Evolutionary conservation across 2,329 filamentous ascomycete species (phyloP).

Genomic region (Aspergillus flavus): DNA sequence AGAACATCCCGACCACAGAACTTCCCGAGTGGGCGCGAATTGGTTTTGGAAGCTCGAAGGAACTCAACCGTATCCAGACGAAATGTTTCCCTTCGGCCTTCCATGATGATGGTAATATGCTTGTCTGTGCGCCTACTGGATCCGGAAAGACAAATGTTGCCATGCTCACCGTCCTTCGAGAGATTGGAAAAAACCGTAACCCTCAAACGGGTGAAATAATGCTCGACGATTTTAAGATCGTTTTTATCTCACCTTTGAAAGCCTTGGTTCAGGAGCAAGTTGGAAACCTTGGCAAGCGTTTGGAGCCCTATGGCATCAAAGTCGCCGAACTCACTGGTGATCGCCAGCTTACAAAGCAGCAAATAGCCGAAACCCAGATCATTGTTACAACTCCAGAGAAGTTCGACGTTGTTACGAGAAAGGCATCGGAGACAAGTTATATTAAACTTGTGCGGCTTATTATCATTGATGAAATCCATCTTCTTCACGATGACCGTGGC

Average conservation of each 20-base stretch:
- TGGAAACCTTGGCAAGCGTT: slow-evolving; percentile 89
- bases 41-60: slow-evolving; percentile 83
- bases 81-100: slow-evolving; percentile 92
- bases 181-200: slow-evolving; percentile 94
- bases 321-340: slow-evolving; percentile 97
- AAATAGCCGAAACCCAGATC: slow-evolving; percentile 96
- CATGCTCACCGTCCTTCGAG: slow-evolving; percentile 93
- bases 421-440: slow-evolving; percentile 94
- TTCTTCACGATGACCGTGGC: slow-evolving; percentile 95
- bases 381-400: slow-evolving; percentile 99
- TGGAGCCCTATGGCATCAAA: slow-evolving; percentile 87
- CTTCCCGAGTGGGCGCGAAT: slow-evolving; percentile 89
- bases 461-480: slow-evolving; percentile 97
- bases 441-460: slow-evolving; percentile 95
- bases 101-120: slow-evolving; percentile 92
- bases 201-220: slow-evolving; percentile 89
- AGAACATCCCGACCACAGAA: slow-evolving; percentile 79
- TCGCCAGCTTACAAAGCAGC: slow-evolving; percentile 95
- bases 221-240: slow-evolving; percentile 95
- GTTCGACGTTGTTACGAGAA: slow-evolving; percentile 98
- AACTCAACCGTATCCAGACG: slow-evolving; percentile 93
- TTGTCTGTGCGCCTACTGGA: slow-evolving; percentile 94
- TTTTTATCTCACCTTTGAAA: slow-evolving; percentile 95
- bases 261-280: slow-evolving; percentile 97
- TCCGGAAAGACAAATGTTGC: slow-evolving; percentile 99